phyloP scores from a whole-genome alignment of 2,329 filamentous ascomycete genomes.

The Aspergillus ibericus region DNA sequence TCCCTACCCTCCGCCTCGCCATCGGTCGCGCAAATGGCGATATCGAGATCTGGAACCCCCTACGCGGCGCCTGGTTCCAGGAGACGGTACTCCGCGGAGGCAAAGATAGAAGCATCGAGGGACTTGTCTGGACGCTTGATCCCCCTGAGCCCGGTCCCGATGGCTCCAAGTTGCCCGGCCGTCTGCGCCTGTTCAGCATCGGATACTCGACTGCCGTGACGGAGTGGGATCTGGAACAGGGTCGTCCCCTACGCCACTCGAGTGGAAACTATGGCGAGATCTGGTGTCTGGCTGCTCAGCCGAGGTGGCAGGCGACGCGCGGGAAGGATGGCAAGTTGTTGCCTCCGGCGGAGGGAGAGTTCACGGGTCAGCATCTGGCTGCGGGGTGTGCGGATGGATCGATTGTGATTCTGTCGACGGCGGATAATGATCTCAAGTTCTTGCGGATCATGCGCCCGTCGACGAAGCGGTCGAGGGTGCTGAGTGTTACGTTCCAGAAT shows the following conservation, averaged over 20 bases:
- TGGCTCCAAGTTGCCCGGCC: conserved; percentile 63
- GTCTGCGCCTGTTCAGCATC: conserved; percentile 88
- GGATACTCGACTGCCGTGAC: conserved; percentile 89
- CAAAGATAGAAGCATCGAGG: conserved; percentile 83
- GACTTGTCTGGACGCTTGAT: conserved; percentile 87
- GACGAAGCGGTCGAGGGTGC: conserved; percentile 81
- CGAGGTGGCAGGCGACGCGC: conserved; percentile 51
- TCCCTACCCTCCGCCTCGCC: conserved; percentile 71
- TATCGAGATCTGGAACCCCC: conserved; percentile 96
- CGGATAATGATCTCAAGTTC: conserved; percentile 79
- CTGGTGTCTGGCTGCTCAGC: conserved; percentile 92
- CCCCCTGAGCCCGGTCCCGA: conserved; percentile 64
- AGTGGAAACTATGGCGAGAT: conserved; percentile 94
- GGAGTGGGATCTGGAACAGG: conserved; percentile 88
- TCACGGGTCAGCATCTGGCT: conserved; percentile 65
- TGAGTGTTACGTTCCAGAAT: conserved; percentile 88
- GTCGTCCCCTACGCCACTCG: conserved; percentile 74
- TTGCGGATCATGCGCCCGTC: conserved; percentile 74
- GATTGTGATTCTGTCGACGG: conserved; percentile 81
- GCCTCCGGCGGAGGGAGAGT: conserved; percentile 39
- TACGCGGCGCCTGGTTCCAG: conserved; percentile 80
- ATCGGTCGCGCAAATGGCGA: conserved; percentile 92
- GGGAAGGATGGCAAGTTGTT: conserved; percentile 38
- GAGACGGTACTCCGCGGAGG: conserved; percentile 83
- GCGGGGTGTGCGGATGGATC: conserved; percentile 90